Percentiles rank a stretch among this genome's conserved stretches.
phyloP scores from a whole-genome alignment of 1,139 yeast species.

The Eremothecium coryli region DNA sequence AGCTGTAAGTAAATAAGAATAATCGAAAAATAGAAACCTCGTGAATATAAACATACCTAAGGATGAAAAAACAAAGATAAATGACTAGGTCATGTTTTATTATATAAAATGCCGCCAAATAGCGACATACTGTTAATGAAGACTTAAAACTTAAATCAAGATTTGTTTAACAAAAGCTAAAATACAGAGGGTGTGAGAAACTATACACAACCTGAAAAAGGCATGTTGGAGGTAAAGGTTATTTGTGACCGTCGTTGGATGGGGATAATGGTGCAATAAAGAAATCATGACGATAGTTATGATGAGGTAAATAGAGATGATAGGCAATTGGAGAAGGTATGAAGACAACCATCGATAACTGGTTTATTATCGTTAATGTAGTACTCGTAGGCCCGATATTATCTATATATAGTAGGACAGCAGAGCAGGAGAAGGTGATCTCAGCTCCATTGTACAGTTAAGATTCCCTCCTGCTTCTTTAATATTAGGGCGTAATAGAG shows the following conservation, averaged over 20 bases:
- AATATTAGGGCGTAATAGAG: too few relatives aligned
- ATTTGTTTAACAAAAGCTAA: slow-evolving; percentile 5
- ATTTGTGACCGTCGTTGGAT: slow-evolving; percentile 1
- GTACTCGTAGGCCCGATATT: neutral
- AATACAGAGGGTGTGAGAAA: slow-evolving; percentile 5
- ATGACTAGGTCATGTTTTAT: neutral
- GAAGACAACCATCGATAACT: neutral
- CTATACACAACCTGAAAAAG: slow-evolving; percentile 5
- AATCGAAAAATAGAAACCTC: neutral
- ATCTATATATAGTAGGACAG: neutral
- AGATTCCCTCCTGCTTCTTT: too few relatives aligned
- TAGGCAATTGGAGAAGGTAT: neutral
- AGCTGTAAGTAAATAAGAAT: neutral
- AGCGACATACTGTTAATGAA: neutral
- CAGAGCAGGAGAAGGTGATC: neutral
- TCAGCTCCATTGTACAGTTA: too few relatives aligned
- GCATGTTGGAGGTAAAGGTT: neutral
- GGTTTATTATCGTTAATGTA: neutral
- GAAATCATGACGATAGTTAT: slow-evolving; percentile 1
- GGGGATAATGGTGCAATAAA: slow-evolving; percentile 2
- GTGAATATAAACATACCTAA: neutral
- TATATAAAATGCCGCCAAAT: neutral
- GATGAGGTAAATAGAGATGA: slow-evolving; percentile 2
- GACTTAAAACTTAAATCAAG: slow-evolving; percentile 4
- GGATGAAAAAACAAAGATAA: too few relatives aligned